Evolutionary conservation across 192 early-diverging fungal species (phyloP).

Genomic region (Rhizophagus prolifer): DNA sequence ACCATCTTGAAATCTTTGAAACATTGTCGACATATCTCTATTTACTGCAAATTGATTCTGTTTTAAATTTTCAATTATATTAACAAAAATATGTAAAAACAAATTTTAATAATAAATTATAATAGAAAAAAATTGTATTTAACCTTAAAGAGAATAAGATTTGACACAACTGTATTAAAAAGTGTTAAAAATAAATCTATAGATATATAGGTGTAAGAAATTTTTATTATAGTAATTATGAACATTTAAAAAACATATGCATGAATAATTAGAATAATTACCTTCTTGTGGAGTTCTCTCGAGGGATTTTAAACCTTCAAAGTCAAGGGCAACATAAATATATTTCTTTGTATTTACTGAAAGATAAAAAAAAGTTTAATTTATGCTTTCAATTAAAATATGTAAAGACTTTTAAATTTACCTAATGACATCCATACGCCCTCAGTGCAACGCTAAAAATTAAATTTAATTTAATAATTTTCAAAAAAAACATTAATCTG

Average conservation of each 20-base stretch:
- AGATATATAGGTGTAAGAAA: not conserved
- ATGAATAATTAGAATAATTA: too few relatives aligned
- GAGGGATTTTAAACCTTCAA: conserved; percentile 20
- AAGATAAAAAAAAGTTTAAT: not conserved
- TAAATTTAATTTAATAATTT: not conserved
- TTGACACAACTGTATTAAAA: conserved; percentile 10
- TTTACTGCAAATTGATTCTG: conserved; percentile 27
- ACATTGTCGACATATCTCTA: conserved; percentile 31
- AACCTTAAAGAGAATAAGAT: conserved; percentile 12
- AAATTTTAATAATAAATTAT: not conserved
- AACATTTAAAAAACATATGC: not conserved
- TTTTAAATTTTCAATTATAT: not conserved
- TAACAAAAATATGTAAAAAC: not conserved
- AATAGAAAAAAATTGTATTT: not conserved
- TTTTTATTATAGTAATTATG: not conserved
- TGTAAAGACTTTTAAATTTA: not conserved
- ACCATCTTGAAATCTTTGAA: conserved; percentile 30
- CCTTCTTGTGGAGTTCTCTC: conserved; percentile 29
- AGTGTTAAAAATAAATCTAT: conserved; percentile 4
- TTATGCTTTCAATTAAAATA: not conserved
- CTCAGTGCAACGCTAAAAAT: conserved; percentile 32
- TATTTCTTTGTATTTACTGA: conserved; percentile 1
- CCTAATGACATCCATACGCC: conserved; percentile 30
- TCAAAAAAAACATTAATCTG: not conserved
- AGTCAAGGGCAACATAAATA: conserved; percentile 30